These are phyloP conservation scores for Fusarium pseudonygamai DNA, from an alignment of 2,329 filamentous ascomycete genomes.

Conservation along the genomic window DNA sequence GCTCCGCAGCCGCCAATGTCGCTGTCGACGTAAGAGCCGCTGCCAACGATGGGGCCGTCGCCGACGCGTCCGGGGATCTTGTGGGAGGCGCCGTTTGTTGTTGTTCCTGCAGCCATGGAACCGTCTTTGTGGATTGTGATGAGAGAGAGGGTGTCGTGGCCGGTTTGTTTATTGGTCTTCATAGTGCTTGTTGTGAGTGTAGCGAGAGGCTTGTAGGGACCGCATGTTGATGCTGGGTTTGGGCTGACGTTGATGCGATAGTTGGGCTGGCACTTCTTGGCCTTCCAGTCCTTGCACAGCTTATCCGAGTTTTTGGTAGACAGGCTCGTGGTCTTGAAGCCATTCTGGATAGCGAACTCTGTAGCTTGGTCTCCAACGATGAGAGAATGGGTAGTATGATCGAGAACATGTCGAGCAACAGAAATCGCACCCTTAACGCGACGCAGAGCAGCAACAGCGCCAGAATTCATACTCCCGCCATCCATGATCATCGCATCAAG, in stretches of 20 bases:
- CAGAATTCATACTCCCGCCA: constrained; percentile 61
- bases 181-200: neutral
- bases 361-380: constrained; percentile 64
- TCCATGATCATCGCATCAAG: constrained; percentile 70
- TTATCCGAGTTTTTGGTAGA: constrained; percentile 52
- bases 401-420: constrained; percentile 61
- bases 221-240: constrained; percentile 54
- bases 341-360: constrained; percentile 61
- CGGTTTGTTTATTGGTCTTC: constrained; percentile 33
- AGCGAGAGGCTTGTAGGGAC: constrained; percentile 55
- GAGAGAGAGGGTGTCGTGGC: constrained; percentile 65
- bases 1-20: constrained; percentile 65
- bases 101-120: constrained; percentile 63
- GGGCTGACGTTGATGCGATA: constrained; percentile 59
- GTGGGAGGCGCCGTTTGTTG: constrained; percentile 64
- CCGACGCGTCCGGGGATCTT: constrained; percentile 66
- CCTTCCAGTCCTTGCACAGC: constrained; percentile 56
- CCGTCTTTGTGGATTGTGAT: constrained; percentile 56
- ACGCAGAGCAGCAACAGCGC: constrained; percentile 62
- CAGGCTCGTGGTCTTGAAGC: constrained; percentile 58
- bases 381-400: constrained; percentile 61
- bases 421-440: constrained; percentile 59
- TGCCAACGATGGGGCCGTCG: constrained; percentile 64
- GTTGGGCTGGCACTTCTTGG: constrained; percentile 59
- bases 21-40: constrained; percentile 64